phyloP scores from a whole-genome alignment of 495 filamentous ascomycete genomes.

The Podospora comata region DNA sequence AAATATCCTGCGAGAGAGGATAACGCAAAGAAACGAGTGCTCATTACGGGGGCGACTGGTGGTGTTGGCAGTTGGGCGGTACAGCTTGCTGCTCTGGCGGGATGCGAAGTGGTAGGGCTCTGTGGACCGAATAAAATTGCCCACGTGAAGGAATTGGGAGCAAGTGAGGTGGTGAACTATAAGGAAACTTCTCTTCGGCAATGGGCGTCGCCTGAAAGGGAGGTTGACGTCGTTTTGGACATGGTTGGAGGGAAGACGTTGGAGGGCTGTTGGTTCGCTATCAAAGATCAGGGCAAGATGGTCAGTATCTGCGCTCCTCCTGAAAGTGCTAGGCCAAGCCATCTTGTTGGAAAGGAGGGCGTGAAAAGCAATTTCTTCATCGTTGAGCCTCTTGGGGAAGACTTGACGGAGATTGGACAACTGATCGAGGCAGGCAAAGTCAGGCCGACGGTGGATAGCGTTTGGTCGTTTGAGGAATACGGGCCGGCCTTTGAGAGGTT shows the following conservation, averaged over 20 bases:
- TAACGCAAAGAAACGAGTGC: slow-evolving; percentile 53
- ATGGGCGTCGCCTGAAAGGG: slow-evolving; percentile 50
- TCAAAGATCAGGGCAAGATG: slow-evolving; percentile 51
- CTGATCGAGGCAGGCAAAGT: slow-evolving; percentile 63
- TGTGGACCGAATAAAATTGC: slow-evolving; percentile 58
- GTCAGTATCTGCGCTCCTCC: slow-evolving; percentile 53
- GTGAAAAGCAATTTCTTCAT: slow-evolving; percentile 40
- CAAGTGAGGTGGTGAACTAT: slow-evolving; percentile 70
- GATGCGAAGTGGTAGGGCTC: slow-evolving; percentile 54
- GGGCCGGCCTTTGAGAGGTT: slow-evolving; percentile 62
- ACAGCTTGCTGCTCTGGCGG: slow-evolving; percentile 52
- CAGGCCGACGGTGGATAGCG: slow-evolving; percentile 57
- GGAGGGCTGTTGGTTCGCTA: slow-evolving; percentile 50
- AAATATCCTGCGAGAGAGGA: slow-evolving; percentile 42
- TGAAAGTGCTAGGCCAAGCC: slow-evolving; percentile 39
- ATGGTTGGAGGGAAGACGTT: slow-evolving; percentile 55
- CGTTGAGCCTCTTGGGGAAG: slow-evolving; percentile 62
- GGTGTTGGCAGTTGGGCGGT: slow-evolving; percentile 57
- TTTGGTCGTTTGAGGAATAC: slow-evolving; percentile 59
- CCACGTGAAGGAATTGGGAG: slow-evolving; percentile 56
- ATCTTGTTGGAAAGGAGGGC: slow-evolving; percentile 27
- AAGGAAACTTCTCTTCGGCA: slow-evolving; percentile 42
- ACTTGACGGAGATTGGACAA: slow-evolving; percentile 53
- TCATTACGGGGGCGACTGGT: slow-evolving; percentile 65
- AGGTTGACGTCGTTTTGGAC: slow-evolving; percentile 62